These are phyloP conservation scores for Chytridium lagenaria DNA, from an alignment of 371 early-diverging fungal species.

Conservation along the genomic window DNA sequence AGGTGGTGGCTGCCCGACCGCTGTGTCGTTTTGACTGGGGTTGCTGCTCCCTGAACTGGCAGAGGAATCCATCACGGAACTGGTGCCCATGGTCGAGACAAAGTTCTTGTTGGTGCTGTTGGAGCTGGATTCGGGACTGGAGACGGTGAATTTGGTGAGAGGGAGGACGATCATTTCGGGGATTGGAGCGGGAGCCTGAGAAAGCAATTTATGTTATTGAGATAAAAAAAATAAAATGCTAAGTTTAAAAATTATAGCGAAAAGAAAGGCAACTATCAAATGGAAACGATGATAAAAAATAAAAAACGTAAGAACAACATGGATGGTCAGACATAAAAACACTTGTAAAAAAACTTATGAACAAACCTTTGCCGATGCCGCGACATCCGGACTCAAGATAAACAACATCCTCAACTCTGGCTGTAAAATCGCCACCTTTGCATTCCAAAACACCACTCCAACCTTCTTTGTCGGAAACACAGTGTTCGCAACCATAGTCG, in stretches of 20 bases:
- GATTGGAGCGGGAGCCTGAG: constrained; percentile 2
- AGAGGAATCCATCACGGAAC: too few species aligned
- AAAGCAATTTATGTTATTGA: neutral
- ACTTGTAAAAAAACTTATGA: neutral
- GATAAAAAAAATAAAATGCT: too few species aligned
- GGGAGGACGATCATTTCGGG: constrained; percentile 13
- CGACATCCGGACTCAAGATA: constrained; percentile 2
- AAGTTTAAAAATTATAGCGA: too few species aligned
- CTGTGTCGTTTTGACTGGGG: too few species aligned
- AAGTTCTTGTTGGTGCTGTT: too few species aligned
- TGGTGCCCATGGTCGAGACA: too few species aligned
- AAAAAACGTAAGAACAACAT: too few species aligned
- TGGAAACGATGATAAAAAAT: too few species aligned
- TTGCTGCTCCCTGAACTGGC: too few species aligned
- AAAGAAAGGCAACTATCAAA: too few species aligned
- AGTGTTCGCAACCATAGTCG: neutral
- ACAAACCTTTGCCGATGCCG: neutral
- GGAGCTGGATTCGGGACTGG: neutral
- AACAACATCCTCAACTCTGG: neutral
- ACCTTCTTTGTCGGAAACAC: constrained; percentile 10
- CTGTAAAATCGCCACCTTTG: constrained; percentile 8
- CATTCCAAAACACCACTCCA: constrained; percentile 23
- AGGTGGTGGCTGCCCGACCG: too few species aligned
- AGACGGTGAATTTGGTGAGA: constrained; percentile 8
- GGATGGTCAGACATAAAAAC: neutral